A percentile compares a stretch with the other conserved stretches of the same genome.
These are phyloP conservation scores for Fusarium irregulare DNA, from an alignment of 2,329 filamentous ascomycete species.

Conservation along the genomic window DNA sequence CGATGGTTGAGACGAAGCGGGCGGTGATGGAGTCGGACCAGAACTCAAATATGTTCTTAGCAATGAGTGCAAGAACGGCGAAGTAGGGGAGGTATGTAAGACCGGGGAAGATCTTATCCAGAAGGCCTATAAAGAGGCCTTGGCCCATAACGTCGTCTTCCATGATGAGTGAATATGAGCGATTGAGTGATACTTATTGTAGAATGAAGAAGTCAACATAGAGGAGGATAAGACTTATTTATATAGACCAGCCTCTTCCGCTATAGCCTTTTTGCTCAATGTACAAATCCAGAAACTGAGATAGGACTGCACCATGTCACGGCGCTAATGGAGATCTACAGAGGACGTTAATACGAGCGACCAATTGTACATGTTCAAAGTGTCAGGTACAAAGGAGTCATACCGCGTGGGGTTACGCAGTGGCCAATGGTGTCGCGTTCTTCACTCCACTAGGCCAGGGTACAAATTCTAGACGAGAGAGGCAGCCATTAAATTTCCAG, in stretches of 20 bases:
- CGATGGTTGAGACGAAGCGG: conserved; percentile 24
- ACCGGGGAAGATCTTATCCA: conserved; percentile 2
- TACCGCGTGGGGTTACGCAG: too few relatives aligned
- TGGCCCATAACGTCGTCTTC: neutral
- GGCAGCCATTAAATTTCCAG: too few relatives aligned
- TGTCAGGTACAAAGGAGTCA: too few relatives aligned
- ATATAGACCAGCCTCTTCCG: neutral
- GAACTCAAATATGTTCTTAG: conserved; percentile 7
- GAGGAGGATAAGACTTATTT: neutral
- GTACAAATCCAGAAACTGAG: too few relatives aligned
- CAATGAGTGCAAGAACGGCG: conserved; percentile 2
- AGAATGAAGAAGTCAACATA: neutral
- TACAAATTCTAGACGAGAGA: too few relatives aligned
- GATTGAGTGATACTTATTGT: fast-evolving
- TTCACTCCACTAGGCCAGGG: too few relatives aligned
- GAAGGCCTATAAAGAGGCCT: neutral
- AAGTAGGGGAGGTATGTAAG: neutral
- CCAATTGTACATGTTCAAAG: too few relatives aligned
- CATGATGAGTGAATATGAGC: neutral
- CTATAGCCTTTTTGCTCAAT: fast-evolving
- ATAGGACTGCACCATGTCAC: neutral
- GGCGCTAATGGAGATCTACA: too few relatives aligned
- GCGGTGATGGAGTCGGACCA: neutral
- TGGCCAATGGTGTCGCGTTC: too few relatives aligned
- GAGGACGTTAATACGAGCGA: too few relatives aligned